phyloP scores from a whole-genome alignment of 2,329 filamentous ascomycete genomes.

The Penicillium sp. region DNA sequence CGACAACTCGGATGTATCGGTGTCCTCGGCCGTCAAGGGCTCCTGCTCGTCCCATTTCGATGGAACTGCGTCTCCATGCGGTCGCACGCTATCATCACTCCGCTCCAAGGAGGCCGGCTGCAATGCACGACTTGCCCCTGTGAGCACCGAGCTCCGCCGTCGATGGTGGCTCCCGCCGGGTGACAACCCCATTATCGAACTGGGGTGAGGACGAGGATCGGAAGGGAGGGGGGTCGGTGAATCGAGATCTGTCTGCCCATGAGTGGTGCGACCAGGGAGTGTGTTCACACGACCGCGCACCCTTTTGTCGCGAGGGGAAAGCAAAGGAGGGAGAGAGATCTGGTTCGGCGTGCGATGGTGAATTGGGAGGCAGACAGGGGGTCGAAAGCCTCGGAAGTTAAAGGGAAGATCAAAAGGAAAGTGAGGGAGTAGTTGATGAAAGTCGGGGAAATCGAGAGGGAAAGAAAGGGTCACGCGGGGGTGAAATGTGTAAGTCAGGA shows the following conservation, averaged over 20 bases:
- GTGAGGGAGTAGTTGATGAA: background rate
- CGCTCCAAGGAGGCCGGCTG: slow-evolving; percentile 35
- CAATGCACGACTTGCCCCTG: slow-evolving; percentile 54
- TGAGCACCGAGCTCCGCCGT: slow-evolving; percentile 41
- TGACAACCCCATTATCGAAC: slow-evolving; percentile 36
- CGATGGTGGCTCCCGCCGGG: slow-evolving; percentile 39
- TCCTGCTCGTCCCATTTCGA: slow-evolving; percentile 39
- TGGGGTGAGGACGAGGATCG: slow-evolving; percentile 13
- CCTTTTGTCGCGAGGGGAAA: background rate
- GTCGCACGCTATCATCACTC: slow-evolving; percentile 33
- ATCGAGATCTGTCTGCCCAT: slow-evolving; percentile 19
- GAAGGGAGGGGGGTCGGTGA: slow-evolving; percentile 10
- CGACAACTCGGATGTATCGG: slow-evolving; percentile 44
- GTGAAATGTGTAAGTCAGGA: background rate
- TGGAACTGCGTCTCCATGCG: slow-evolving; percentile 24
- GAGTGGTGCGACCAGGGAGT: slow-evolving; percentile 16
- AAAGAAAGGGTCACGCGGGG: slow-evolving; percentile 9
- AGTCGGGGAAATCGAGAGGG: background rate
- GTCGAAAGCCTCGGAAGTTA: background rate
- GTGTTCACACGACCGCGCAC: slow-evolving; percentile 18
- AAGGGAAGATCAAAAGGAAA: slow-evolving; percentile 1
- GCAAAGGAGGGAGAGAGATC: background rate
- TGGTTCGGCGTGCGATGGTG: background rate
- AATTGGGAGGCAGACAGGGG: background rate
- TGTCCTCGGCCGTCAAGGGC: slow-evolving; percentile 35